Evolutionary conservation across 139 green algal genomes (phyloP).

Genomic region (Haematococcus sp.): DNA sequence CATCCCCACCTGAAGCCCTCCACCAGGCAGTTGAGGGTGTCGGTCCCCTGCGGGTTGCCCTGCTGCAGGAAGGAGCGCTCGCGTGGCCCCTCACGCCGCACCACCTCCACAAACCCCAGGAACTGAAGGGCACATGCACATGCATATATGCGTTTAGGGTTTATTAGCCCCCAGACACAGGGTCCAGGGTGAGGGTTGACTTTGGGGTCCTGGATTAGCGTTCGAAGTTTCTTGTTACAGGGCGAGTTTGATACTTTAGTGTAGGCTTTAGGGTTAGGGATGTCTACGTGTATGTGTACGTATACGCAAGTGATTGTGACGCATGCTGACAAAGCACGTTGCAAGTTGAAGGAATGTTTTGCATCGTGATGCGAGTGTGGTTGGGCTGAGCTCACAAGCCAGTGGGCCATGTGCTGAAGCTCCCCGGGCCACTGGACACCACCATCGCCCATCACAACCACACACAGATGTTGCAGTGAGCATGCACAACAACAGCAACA

Average conservation of each 20-base stretch:
- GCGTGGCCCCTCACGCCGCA: constrained; percentile 61
- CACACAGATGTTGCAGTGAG: too few relatives aligned
- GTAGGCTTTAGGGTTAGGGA: not conserved
- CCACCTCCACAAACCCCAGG: constrained; percentile 69
- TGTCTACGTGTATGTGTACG: too few relatives aligned
- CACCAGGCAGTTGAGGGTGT: constrained; percentile 60
- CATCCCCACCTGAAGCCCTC: constrained; percentile 65
- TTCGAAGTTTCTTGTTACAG: not conserved
- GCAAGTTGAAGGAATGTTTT: too few relatives aligned
- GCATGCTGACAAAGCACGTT: too few relatives aligned
- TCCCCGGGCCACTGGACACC: too few relatives aligned
- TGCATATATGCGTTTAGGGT: too few relatives aligned
- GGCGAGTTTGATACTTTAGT: not conserved
- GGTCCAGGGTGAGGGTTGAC: not conserved
- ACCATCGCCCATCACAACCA: not conserved
- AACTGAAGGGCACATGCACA: constrained; percentile 56
- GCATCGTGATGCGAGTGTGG: too few relatives aligned
- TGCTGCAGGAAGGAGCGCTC: constrained; percentile 57
- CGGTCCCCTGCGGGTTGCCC: constrained; percentile 35
- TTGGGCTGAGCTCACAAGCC: too few relatives aligned
- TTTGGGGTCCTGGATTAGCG: not conserved
- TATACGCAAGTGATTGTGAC: too few relatives aligned
- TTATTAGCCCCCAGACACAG: not conserved
- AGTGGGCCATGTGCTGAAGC: too few relatives aligned
- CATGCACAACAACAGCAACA: too few relatives aligned